Evolutionary conservation across 495 filamentous ascomycete species (phyloP).

Genomic region (Beverwykella pulmonaria): DNA sequence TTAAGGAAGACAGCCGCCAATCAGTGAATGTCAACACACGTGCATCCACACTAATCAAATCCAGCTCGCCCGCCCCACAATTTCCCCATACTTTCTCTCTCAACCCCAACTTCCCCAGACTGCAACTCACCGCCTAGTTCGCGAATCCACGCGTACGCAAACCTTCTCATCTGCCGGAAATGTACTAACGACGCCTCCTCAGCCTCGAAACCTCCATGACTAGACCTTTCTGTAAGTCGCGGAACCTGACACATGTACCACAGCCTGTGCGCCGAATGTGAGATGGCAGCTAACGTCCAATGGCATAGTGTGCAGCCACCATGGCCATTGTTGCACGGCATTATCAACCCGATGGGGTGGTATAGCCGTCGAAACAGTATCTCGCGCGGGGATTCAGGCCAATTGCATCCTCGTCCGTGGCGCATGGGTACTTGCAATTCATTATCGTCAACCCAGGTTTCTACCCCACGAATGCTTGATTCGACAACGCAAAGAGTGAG

Average conservation of each 20-base stretch:
- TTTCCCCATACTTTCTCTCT: neutral
- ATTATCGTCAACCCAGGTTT: neutral
- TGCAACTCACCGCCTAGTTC: neutral
- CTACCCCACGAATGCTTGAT: constrained; percentile 4
- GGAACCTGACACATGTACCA: neutral
- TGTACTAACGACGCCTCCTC: constrained; percentile 1
- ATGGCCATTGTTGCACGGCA: constrained; percentile 1
- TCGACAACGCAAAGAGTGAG: too few relatives aligned
- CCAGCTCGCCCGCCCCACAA: neutral
- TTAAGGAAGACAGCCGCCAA: neutral
- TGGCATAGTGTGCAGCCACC: neutral
- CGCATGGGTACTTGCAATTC: neutral
- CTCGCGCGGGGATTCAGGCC: neutral
- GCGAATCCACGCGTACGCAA: neutral
- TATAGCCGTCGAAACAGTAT: constrained; percentile 8
- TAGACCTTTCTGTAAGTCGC: neutral
- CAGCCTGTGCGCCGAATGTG: neutral
- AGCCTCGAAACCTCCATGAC: neutral
- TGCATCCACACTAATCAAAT: neutral
- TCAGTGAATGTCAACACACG: neutral
- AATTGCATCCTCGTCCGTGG: neutral
- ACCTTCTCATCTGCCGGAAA: constrained; percentile 4
- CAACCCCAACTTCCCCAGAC: neutral
- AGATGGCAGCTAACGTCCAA: neutral
- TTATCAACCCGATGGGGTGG: constrained; percentile 21